Evolutionary conservation across 306 rosid species (phyloP).

Genomic region (Comarum palustre): DNA sequence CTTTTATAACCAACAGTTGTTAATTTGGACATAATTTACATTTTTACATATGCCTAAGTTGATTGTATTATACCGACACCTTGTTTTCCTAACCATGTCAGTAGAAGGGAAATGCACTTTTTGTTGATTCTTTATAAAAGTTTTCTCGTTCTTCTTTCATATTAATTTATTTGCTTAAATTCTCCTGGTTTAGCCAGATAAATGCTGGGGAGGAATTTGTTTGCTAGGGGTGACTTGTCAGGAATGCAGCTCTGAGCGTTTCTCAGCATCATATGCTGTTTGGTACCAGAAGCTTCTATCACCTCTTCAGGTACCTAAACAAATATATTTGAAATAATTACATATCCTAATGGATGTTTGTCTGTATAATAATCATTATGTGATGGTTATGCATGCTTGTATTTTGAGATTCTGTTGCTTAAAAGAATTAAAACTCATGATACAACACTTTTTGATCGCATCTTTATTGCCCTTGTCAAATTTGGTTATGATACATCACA

Average conservation of each 20-base stretch:
- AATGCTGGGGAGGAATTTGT: constrained; percentile 84
- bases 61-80: neutral
- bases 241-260: constrained; percentile 68
- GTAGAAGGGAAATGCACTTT: neutral
- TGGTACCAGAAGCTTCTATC: constrained; percentile 66
- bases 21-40: neutral
- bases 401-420: neutral
- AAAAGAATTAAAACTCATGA: neutral
- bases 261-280: constrained; percentile 52
- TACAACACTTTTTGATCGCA: neutral
- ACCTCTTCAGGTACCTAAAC: constrained; percentile 59
- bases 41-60: neutral
- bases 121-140: constrained; percentile 5
- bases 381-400: neutral
- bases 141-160: neutral
- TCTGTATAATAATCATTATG: constrained; percentile 1
- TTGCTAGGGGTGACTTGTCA: constrained; percentile 79
- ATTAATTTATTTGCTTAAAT: constrained; percentile 16
- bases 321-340: neutral
- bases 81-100: neutral
- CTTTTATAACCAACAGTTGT: neutral
- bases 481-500: neutral
- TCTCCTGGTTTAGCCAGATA: constrained; percentile 66
- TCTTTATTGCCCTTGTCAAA: neutral
- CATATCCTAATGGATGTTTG: neutral